Conservation (phyloP, 106 monocot species). For the Chionographis japonica region DNA sequence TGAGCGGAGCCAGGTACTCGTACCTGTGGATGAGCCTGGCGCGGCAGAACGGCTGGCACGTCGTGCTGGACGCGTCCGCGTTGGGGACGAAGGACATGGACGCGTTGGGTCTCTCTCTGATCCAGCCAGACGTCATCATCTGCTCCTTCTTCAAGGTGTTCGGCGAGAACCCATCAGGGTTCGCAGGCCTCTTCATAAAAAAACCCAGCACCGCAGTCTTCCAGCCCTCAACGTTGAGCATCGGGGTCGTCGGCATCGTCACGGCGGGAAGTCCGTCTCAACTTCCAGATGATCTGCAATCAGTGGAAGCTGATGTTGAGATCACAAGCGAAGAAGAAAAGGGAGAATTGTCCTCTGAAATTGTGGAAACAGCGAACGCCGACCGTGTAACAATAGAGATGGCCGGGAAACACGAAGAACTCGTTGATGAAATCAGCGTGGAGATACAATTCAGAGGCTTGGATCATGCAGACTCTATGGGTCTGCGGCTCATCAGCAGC, state of each 20-base stretch:
- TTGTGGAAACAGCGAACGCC: conserved; percentile 9
- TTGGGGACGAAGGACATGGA: conserved; percentile 77
- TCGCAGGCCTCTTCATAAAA: conserved; percentile 55
- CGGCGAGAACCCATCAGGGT: conserved; percentile 78
- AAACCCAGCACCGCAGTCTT: conserved; percentile 30
- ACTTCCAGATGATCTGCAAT: conserved; percentile 13
- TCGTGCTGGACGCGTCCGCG: conserved; percentile 54
- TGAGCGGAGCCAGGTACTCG: conserved; percentile 68
- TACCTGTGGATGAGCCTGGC: conserved; percentile 81
- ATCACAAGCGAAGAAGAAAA: conserved; percentile 7
- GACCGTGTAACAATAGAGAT: not conserved
- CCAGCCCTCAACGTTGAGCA: conserved; percentile 30
- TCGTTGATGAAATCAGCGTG: not conserved
- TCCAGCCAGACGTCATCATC: conserved; percentile 77
- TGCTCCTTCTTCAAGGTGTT: conserved; percentile 79
- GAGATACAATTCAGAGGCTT: conserved; percentile 50
- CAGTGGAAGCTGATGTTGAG: conserved; percentile 22
- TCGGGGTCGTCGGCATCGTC: conserved; percentile 58
- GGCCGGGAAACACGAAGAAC: not conserved
- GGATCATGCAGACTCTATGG: conserved; percentile 76
- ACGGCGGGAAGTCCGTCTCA: conserved; percentile 16
- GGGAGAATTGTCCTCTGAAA: conserved; percentile 16
- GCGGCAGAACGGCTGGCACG: conserved; percentile 71
- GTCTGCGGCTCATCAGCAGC: conserved; percentile 44
- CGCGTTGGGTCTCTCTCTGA: conserved; percentile 55